phyloP scores from a whole-genome alignment of 805 yeast species.

The Lipomyces yamadae region DNA sequence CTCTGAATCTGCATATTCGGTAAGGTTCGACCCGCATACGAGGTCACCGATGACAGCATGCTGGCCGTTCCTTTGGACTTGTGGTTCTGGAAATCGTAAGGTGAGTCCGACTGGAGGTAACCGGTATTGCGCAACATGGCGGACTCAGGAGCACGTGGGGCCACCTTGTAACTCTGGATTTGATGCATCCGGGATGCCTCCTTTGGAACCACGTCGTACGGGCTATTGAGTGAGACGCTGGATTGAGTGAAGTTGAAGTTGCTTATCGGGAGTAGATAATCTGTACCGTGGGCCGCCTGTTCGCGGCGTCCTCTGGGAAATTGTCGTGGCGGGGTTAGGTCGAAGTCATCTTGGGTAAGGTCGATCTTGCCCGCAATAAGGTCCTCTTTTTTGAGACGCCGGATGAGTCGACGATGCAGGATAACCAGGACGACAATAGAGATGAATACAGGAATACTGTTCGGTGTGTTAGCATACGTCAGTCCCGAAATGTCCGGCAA shows the following conservation, averaged over 20 bases:
- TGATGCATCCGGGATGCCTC: conserved; percentile 15
- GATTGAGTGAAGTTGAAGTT: conserved; percentile 18
- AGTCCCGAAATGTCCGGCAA: neutral
- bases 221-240: conserved; percentile 25
- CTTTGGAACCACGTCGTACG: conserved; percentile 25
- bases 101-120: neutral
- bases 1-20: neutral
- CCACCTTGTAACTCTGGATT: conserved; percentile 7
- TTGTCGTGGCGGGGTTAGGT: conserved; percentile 24
- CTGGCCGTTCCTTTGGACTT: neutral
- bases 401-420: conserved; percentile 45
- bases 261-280: conserved; percentile 23
- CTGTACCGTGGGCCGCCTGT: conserved; percentile 5
- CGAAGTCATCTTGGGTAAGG: conserved; percentile 44
- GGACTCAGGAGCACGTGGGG: conserved; percentile 11
- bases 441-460: conserved; percentile 48
- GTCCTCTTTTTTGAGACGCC: conserved; percentile 47
- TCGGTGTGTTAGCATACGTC: conserved; percentile 17
- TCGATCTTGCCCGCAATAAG: conserved; percentile 46
- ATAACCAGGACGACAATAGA: conserved; percentile 44
- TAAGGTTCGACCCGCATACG: neutral
- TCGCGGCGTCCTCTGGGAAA: conserved; percentile 10
- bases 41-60: neutral
- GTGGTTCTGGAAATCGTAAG: neutral
- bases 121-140: neutral